phyloP scores from a whole-genome alignment of 2,329 filamentous ascomycete genomes.

The Lanzia echinophila region DNA sequence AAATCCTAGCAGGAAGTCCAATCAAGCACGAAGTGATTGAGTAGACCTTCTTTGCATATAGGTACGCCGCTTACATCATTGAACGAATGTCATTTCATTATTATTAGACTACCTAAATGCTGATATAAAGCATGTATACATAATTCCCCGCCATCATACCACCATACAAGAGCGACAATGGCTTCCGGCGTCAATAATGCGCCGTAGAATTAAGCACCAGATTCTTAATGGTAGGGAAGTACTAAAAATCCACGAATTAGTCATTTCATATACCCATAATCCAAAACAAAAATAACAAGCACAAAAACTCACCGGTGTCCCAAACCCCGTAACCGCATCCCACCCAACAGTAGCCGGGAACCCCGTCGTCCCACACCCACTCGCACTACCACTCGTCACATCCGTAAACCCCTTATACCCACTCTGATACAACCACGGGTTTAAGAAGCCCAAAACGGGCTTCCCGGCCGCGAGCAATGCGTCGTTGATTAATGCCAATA shows the following conservation, averaged over 20 bases:
- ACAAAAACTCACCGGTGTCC: slow-evolving; percentile 25
- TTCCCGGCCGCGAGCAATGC: slow-evolving; percentile 47
- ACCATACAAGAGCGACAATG: background rate
- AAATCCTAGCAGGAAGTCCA: too few relatives aligned
- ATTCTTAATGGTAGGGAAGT: slow-evolving; percentile 6
- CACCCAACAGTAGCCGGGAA: slow-evolving; percentile 29
- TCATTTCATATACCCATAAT: background rate
- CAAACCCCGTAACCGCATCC: slow-evolving; percentile 34
- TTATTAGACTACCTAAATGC: background rate
- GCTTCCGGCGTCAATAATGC: background rate
- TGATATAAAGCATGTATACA: background rate
- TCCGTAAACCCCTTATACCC: slow-evolving; percentile 34
- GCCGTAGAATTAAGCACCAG: background rate
- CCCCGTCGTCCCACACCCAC: slow-evolving; percentile 31
- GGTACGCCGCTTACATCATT: too few relatives aligned
- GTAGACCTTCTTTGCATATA: too few relatives aligned
- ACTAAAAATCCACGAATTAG: too few relatives aligned
- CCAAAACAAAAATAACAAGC: background rate
- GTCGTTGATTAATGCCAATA: slow-evolving; percentile 57
- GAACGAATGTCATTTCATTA: too few relatives aligned
- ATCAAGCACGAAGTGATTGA: too few relatives aligned
- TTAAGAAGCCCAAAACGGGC: slow-evolving; percentile 36
- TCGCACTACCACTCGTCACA: slow-evolving; percentile 32
- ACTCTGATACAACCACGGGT: slow-evolving; percentile 36
- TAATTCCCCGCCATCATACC: background rate